phyloP scores from a whole-genome alignment of 106 monocot genomes.

The Dactylorhiza incarnata region DNA sequence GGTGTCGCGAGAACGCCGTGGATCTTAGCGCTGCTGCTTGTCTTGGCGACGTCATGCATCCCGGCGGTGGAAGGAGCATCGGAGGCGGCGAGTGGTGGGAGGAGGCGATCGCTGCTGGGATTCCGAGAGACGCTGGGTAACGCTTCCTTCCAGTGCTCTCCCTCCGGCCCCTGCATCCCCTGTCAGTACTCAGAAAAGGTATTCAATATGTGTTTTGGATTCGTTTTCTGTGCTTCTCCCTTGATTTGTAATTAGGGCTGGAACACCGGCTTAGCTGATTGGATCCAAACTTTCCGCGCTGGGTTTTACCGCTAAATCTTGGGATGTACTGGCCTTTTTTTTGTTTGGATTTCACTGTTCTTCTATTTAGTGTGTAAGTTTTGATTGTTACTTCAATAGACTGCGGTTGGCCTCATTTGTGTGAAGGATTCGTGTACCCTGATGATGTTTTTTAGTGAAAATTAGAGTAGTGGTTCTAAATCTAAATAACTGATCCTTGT shows the following conservation, averaged over 20 bases:
- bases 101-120: conserved; percentile 45
- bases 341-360: neutral
- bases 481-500: neutral
- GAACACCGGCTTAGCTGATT: neutral
- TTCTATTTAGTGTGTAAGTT: neutral
- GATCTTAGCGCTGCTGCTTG: conserved; percentile 1
- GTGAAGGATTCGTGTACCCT: neutral
- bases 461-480: neutral
- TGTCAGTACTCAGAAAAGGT: conserved; percentile 98
- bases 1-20: neutral
- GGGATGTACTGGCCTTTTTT: neutral
- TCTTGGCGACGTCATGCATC: neutral
- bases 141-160: conserved; percentile 72
- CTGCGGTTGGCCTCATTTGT: too few species aligned
- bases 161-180: conserved; percentile 80
- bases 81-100: conserved; percentile 7
- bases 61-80: conserved; percentile 3
- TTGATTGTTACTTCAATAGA: neutral
- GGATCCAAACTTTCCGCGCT: neutral
- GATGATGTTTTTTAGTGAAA: neutral
- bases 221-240: neutral
- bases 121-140: conserved; percentile 64
- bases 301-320: neutral
- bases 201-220: neutral
- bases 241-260: neutral